phyloP scores from a whole-genome alignment of 148 eudicot genomes.

The Vaccinium myrtillus region DNA sequence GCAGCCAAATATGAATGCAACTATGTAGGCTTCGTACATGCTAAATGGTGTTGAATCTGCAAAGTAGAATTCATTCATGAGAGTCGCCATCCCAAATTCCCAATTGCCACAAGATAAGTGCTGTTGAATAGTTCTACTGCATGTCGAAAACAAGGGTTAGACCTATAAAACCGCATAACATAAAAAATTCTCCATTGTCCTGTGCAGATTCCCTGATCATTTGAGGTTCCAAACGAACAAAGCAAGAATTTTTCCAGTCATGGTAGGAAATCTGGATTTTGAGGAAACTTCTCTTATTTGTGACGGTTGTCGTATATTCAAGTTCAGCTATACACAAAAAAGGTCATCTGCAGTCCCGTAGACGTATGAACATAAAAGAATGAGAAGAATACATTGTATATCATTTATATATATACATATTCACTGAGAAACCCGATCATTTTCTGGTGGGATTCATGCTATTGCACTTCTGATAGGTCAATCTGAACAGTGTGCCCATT shows the following conservation, averaged over 20 bases:
- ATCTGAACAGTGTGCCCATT: conserved; percentile 9
- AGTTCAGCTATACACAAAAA: conserved; percentile 10
- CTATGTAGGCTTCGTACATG: background rate
- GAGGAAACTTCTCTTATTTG: conserved; percentile 17
- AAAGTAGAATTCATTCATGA: background rate
- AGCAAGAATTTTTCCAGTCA: background rate
- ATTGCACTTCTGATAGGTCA: background rate
- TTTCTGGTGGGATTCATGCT: background rate
- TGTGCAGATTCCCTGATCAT: background rate
- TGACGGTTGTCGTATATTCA: background rate
- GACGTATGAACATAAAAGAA: conserved; percentile 15
- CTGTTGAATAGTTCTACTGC: background rate
- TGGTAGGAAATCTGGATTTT: background rate
- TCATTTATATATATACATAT: conserved; percentile 11
- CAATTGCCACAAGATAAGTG: background rate
- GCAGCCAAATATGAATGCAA: background rate
- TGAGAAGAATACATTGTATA: conserved; percentile 17
- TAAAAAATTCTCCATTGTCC: background rate
- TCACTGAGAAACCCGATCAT: conserved; percentile 8
- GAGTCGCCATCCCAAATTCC: background rate
- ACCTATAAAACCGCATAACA: background rate
- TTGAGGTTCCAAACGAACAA: background rate
- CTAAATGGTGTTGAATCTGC: background rate
- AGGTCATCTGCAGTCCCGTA: background rate
- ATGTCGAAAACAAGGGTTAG: background rate